A percentile compares a stretch with the other conserved stretches of the same genome.
phyloP scores from a whole-genome alignment of 176 grass and related monocot species.

The Chloris gayana region DNA sequence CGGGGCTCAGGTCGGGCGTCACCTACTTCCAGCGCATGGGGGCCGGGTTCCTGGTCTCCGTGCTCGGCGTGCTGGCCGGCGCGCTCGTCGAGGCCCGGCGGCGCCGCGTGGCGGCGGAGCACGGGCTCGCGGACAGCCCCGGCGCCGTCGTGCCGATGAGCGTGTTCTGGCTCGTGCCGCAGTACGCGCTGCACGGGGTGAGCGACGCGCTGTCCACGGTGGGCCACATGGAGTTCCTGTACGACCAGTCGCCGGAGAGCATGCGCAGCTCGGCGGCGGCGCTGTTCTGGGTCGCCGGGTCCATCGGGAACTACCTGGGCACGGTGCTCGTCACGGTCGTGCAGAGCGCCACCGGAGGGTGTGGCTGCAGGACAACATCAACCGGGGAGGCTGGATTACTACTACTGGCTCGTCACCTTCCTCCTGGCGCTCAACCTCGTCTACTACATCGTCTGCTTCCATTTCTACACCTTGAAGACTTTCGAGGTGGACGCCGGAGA shows the following conservation, averaged over 20 bases:
- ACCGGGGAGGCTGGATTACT: conserved; percentile 70
- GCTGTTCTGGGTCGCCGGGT: conserved; percentile 71
- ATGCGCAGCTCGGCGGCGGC: conserved; percentile 82
- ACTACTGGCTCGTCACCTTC: conserved; percentile 85
- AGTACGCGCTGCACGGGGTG: conserved; percentile 81
- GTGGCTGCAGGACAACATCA: conserved; percentile 95
- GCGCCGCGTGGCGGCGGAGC: conserved; percentile 47
- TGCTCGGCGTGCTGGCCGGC: conserved; percentile 56
- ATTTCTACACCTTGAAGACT: conserved; percentile 65
- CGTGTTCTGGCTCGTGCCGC: conserved; percentile 87
- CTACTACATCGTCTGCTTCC: conserved; percentile 70
- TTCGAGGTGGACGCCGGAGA: conserved; percentile 45
- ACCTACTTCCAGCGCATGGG: conserved; percentile 91
- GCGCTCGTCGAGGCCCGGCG: conserved; percentile 69
- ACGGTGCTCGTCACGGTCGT: conserved; percentile 81
- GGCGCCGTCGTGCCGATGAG: conserved; percentile 53
- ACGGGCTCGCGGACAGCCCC: conserved; percentile 54
- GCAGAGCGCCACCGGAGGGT: conserved; percentile 51
- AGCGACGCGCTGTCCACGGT: conserved; percentile 69
- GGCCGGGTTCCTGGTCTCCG: conserved; percentile 62
- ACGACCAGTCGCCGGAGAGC: conserved; percentile 92
- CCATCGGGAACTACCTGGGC: conserved; percentile 76
- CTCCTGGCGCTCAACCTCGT: conserved; percentile 67
- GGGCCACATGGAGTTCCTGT: conserved; percentile 85
- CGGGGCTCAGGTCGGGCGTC: conserved; percentile 50